Evolutionary conservation across 345 rosid species (phyloP).

Genomic region (Camelina hispida): DNA sequence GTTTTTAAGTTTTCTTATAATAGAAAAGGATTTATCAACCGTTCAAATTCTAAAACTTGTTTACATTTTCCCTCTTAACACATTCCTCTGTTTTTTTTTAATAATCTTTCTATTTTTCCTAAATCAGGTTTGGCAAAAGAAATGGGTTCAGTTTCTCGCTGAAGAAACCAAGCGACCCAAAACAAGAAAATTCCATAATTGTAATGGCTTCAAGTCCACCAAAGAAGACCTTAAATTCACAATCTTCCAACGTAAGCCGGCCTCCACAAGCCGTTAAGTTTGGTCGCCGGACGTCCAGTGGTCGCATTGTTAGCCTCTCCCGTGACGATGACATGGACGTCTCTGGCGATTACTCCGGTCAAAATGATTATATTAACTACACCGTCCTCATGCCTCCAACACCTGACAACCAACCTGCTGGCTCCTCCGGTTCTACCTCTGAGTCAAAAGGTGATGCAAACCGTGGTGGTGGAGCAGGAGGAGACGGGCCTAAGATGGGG

Average conservation of each 20-base stretch:
- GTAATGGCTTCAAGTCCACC: conserved; percentile 52
- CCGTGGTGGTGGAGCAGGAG: conserved; percentile 22
- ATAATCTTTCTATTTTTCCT: conserved; percentile 5
- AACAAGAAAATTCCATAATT: conserved; percentile 21
- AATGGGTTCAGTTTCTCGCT: conserved; percentile 43
- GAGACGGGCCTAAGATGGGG: conserved; percentile 30
- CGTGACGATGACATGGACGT: conserved; percentile 78
- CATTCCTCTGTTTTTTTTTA: conserved; percentile 14
- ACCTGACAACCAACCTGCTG: conserved; percentile 88
- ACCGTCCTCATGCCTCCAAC: conserved; percentile 96
- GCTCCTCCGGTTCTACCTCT: conserved; percentile 46
- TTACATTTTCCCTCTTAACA: conserved; percentile 32
- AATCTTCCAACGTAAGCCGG: conserved; percentile 52
- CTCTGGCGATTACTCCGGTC: conserved; percentile 68
- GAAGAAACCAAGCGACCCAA: conserved; percentile 43
- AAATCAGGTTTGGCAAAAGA: conserved; percentile 40
- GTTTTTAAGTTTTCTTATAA: conserved; percentile 29
- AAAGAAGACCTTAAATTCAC: conserved; percentile 51
- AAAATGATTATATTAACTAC: conserved; percentile 81
- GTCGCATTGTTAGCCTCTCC: conserved; percentile 67
- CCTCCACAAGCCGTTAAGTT: conserved; percentile 68
- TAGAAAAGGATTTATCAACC: conserved; percentile 41
- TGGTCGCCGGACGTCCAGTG: conserved; percentile 70
- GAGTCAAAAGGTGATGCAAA: conserved; percentile 48
- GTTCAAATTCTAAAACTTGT: conserved; percentile 15